Evolutionary conservation across 805 yeast genomes (phyloP), one percentile per base, ranked within the genome.

Genomic region (Saccharomycopsis microspora): DNA sequence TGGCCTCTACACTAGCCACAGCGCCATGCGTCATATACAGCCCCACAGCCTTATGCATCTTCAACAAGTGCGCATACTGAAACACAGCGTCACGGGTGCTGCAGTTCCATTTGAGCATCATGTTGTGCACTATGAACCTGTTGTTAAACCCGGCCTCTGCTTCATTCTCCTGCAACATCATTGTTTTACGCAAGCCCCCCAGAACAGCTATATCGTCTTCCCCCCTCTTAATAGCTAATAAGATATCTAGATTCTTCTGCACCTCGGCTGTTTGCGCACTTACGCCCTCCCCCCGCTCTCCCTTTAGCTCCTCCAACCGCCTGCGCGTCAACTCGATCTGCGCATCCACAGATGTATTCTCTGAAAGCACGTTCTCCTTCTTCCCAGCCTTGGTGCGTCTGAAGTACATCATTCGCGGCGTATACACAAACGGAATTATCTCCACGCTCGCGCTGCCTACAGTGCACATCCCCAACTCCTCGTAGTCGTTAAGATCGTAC

Each of bases 31-130:
- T 65, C 50, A 72, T 54, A 39, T 72, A 72, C 44, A 67, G 68
- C 1, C 64, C 54, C 33, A 67, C 62, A 7, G 75, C 74, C 29
- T 67, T 64, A 29, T 76, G 63, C 45, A 71, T 60, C 7, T 68
- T 70, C 33, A 76, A 60, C 42, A 72, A 65, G 48, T 75, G 74
- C 29, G 79, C 59, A 56, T 82, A 85, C 41, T 77, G 72, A 59
- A 75, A 72, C 41, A 86, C 64, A 8, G 75, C 65, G 56, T 87
- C 78, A 48, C 96, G 67, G 6, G 80, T 72, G 3, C 66, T 59
- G 51, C 83, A 80, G 61, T 84, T 82, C 96, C 96, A 88, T 55
- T 79, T 83, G 55, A 88, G 59, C 56, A 80, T 76, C 61, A 86
- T 70, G 48, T 82, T 77, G 55, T 87, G 88, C 28, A 86, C 65